These are phyloP conservation scores for Colletotrichum karsti DNA, from an alignment of 2,329 filamentous ascomycete species.

Conservation along the genomic window DNA sequence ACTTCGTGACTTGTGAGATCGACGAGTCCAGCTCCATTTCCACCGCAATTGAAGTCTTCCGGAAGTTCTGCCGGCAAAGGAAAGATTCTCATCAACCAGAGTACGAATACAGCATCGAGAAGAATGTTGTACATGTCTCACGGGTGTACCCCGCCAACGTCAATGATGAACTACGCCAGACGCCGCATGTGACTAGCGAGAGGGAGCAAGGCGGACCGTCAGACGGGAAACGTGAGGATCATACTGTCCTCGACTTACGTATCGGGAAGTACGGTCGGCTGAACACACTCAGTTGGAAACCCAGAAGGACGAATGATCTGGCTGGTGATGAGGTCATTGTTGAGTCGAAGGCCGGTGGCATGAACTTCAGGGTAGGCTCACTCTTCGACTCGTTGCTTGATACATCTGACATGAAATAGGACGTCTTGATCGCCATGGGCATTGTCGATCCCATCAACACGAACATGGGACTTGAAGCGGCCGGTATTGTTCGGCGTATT, in stretches of 20 bases:
- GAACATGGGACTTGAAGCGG: slow-evolving; percentile 38
- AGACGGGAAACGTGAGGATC: neutral
- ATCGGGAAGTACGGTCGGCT: slow-evolving; percentile 9
- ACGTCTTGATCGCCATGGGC: slow-evolving; percentile 33
- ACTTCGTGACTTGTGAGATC: slow-evolving; percentile 16
- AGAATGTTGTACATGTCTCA: neutral
- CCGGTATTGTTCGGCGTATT: slow-evolving; percentile 40
- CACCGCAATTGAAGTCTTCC: neutral
- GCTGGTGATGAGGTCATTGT: slow-evolving; percentile 1
- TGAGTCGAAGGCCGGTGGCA: neutral
- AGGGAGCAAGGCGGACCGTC: neutral
- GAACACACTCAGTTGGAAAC: slow-evolving; percentile 6
- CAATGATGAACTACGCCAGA: neutral
- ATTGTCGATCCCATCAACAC: slow-evolving; percentile 20
- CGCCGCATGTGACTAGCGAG: neutral
- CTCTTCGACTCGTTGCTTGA: slow-evolving; percentile 29
- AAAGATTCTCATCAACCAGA: neutral
- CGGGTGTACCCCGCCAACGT: slow-evolving; percentile 8
- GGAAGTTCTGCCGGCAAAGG: neutral
- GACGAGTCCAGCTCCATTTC: neutral
- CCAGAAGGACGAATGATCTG: neutral
- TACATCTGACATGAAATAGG: neutral
- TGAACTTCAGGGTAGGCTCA: slow-evolving; percentile 20
- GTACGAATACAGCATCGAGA: neutral
- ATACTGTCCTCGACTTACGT: neutral